Conservation (phyloP, 192 early-diverging fungal genomes). For the Backusella tarrabulga region DNA sequence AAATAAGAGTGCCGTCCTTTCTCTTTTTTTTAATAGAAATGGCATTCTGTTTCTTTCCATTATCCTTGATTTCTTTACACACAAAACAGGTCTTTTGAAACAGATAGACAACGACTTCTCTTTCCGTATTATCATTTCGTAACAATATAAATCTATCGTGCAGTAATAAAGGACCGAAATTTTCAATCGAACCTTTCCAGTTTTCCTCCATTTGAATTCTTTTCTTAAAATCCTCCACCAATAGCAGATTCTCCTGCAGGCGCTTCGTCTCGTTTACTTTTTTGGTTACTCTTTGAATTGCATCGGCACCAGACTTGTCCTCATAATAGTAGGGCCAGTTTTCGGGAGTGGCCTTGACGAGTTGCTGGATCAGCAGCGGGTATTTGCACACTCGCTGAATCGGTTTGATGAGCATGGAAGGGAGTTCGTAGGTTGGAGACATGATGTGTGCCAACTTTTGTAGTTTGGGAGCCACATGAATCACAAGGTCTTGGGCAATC, state of each 20-base stretch:
- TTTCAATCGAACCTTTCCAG: constrained; percentile 73
- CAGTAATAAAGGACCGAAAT: constrained; percentile 83
- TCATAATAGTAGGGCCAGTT: constrained; percentile 56
- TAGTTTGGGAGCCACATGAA: constrained; percentile 60
- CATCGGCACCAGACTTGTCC: constrained; percentile 65
- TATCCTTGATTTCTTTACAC: constrained; percentile 78
- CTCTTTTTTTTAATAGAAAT: constrained; percentile 59
- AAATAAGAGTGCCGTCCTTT: constrained; percentile 41
- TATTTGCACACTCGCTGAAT: constrained; percentile 98
- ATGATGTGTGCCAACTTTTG: constrained; percentile 65
- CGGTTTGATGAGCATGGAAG: constrained; percentile 94
- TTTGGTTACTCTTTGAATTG: constrained; percentile 85
- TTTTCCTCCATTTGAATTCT: constrained; percentile 69
- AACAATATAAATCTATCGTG: constrained; percentile 86
- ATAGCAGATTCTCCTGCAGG: constrained; percentile 79
- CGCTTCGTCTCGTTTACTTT: constrained; percentile 91
- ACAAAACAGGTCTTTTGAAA: constrained; percentile 92
- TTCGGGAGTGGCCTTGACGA: constrained; percentile 63
- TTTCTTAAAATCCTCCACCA: constrained; percentile 78
- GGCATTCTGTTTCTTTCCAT: constrained; percentile 6
- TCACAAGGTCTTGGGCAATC: constrained; percentile 66
- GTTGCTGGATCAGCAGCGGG: constrained; percentile 85
- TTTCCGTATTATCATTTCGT: constrained; percentile 64
- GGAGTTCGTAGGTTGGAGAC: constrained; percentile 86
- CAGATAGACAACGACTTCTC: constrained; percentile 83